Evolutionary conservation across 169 alveolate genomes (phyloP).

Genomic region (Plasmodium sp.): DNA sequence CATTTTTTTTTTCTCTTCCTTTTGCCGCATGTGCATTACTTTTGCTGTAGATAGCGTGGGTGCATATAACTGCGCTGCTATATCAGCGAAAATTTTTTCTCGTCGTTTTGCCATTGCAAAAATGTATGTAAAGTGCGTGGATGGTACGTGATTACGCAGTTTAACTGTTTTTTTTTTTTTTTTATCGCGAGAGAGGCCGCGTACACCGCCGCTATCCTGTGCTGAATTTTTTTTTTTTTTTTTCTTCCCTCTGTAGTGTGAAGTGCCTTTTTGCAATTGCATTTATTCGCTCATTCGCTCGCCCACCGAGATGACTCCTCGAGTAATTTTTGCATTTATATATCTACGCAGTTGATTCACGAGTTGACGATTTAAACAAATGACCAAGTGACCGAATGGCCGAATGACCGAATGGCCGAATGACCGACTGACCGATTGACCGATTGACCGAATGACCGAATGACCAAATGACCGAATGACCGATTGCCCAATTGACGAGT

Average conservation of each 20-base stretch:
- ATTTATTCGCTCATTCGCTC: neutral
- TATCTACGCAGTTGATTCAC: neutral
- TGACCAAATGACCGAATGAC: neutral
- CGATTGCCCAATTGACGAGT: neutral
- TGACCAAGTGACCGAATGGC: neutral
- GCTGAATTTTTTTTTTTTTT: neutral
- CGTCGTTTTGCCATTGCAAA: neutral
- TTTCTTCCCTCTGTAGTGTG: neutral
- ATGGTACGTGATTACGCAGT: neutral
- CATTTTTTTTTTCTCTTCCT: neutral
- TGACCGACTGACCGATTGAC: too few relatives aligned
- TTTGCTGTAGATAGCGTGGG: neutral
- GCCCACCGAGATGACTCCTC: neutral
- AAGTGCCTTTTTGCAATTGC: neutral
- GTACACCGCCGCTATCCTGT: neutral
- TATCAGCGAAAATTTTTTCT: neutral
- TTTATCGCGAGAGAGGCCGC: neutral
- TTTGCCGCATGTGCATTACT: neutral
- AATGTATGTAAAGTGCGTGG: neutral
- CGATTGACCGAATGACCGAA: neutral
- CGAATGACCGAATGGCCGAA: too few relatives aligned
- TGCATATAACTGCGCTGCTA: neutral
- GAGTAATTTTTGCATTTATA: neutral
- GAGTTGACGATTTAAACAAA: neutral
- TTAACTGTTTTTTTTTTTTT: neutral